Percentiles rank a stretch among this genome's conserved stretches.
Evolutionary conservation across 2,329 filamentous ascomycete species (phyloP).

Genomic region (Aspergillus calidoustus): DNA sequence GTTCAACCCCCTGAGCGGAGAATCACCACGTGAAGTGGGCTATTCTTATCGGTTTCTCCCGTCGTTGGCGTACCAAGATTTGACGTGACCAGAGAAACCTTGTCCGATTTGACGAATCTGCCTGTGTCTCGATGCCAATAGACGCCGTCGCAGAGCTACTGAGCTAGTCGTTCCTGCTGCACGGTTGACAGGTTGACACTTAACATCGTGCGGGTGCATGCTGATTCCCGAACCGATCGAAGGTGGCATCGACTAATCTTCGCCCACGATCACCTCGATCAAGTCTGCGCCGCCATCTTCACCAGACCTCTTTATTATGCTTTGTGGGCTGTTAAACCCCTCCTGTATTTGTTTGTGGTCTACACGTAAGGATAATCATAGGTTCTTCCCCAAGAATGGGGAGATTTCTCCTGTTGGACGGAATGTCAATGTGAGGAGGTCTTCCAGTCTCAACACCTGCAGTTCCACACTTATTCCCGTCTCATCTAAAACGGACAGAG

Average conservation of each 20-base stretch:
- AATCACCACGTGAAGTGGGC: conserved; percentile 21
- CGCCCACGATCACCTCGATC: conserved; percentile 6
- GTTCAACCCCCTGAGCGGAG: conserved; percentile 12
- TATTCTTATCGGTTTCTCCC: conserved; percentile 22
- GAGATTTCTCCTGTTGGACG: neutral
- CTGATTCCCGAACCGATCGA: conserved; percentile 9
- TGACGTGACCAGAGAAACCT: conserved; percentile 21
- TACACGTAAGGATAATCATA: neutral
- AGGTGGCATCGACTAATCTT: conserved; percentile 14
- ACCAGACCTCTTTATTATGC: neutral
- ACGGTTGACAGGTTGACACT: conserved; percentile 18
- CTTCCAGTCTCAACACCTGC: neutral
- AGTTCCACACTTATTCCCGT: neutral
- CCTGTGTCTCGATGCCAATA: conserved; percentile 13
- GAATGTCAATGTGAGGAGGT: neutral
- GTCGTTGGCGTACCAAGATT: conserved; percentile 31
- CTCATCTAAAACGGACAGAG: neutral
- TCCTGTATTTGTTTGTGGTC: neutral
- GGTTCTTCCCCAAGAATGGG: neutral
- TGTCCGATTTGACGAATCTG: conserved; percentile 20
- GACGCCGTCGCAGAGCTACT: conserved; percentile 8
- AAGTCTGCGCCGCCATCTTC: conserved; percentile 5
- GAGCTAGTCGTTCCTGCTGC: conserved; percentile 18
- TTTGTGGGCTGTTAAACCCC: conserved; percentile 5
- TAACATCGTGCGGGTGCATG: conserved; percentile 12